A percentile compares a stretch with the other conserved stretches of the same genome.
phyloP scores from a whole-genome alignment of 176 grass and related monocot species.

The Eleusine coracana region DNA sequence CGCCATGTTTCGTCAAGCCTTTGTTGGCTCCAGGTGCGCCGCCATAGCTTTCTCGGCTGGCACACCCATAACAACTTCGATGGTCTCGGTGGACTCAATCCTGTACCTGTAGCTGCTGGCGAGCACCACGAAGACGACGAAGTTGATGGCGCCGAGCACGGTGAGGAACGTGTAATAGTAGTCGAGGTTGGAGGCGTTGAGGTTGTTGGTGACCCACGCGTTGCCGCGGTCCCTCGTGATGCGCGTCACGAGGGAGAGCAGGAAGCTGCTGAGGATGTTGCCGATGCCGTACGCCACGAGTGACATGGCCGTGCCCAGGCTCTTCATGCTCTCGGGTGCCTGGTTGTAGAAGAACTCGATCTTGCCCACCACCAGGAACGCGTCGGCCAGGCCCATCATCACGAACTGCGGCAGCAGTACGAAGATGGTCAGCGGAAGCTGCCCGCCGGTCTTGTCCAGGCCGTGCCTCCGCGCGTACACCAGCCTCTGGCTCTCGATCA shows the following conservation, averaged over 20 bases:
- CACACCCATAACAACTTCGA: slow-evolving; percentile 12
- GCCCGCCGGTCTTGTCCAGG: background rate
- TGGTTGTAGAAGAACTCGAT: slow-evolving; percentile 97
- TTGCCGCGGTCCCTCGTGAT: slow-evolving; percentile 29
- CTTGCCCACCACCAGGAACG: slow-evolving; percentile 56
- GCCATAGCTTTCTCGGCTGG: background rate
- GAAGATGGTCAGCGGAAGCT: slow-evolving; percentile 62
- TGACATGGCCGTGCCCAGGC: slow-evolving; percentile 70
- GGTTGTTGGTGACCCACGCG: slow-evolving; percentile 69
- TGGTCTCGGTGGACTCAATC: slow-evolving; percentile 40
- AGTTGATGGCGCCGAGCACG: slow-evolving; percentile 31
- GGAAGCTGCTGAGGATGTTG: slow-evolving; percentile 68
- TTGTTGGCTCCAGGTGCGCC: background rate
- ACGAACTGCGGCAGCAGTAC: slow-evolving; percentile 80
- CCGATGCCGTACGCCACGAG: slow-evolving; percentile 65
- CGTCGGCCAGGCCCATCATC: slow-evolving; percentile 72
- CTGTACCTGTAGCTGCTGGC: slow-evolving; percentile 59
- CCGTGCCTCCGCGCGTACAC: slow-evolving; percentile 49
- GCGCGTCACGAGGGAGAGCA: slow-evolving; percentile 51
- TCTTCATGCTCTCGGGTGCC: slow-evolving; percentile 90
- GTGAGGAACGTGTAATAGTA: slow-evolving; percentile 75
- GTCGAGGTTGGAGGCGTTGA: slow-evolving; percentile 77
- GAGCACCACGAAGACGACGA: slow-evolving; percentile 49
- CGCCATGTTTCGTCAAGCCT: background rate
- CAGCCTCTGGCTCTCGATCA: slow-evolving; percentile 53